Evolutionary conservation across 768 basidiomycete genomes (phyloP).

Genomic region (Polyporus arcularius): DNA sequence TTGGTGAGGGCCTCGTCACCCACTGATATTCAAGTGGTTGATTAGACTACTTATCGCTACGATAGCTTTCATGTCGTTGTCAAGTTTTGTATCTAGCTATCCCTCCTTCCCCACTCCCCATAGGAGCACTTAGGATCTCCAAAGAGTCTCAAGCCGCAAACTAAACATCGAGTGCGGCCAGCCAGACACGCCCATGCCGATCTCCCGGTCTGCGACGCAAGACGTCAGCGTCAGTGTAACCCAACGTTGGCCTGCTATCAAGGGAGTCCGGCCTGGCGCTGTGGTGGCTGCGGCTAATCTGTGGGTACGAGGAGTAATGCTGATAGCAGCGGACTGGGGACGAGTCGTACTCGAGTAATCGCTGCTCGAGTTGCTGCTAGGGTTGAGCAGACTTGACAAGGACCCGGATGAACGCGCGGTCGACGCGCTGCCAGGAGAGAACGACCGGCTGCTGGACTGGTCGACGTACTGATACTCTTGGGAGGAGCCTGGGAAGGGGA

Average conservation of each 20-base stretch:
- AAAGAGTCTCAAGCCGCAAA: too few species aligned
- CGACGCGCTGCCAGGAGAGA: constrained; percentile 50
- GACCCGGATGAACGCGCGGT: constrained; percentile 67
- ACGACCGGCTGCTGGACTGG: constrained; percentile 58
- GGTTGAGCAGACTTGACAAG: constrained; percentile 78
- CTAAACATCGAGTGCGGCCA: too few species aligned
- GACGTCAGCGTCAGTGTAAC: too few species aligned
- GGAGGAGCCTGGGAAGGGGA: constrained; percentile 47
- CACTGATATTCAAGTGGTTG: too few species aligned
- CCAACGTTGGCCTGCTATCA: constrained; percentile 82
- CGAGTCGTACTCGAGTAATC: constrained; percentile 50
- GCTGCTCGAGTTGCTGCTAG: constrained; percentile 59
- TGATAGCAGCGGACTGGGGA: constrained; percentile 29
- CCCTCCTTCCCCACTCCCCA: too few species aligned
- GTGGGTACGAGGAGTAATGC: constrained; percentile 53
- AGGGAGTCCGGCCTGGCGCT: constrained; percentile 75
- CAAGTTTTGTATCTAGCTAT: too few species aligned
- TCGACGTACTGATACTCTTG: constrained; percentile 70
- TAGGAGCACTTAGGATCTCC: too few species aligned
- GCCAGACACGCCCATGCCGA: too few species aligned
- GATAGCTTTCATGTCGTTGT: too few species aligned
- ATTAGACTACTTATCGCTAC: too few species aligned
- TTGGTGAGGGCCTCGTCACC: too few species aligned
- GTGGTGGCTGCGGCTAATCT: constrained; percentile 66
- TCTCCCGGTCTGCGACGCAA: too few species aligned